phyloP scores from a whole-genome alignment of 345 rosid species.

The Viola odorata region DNA sequence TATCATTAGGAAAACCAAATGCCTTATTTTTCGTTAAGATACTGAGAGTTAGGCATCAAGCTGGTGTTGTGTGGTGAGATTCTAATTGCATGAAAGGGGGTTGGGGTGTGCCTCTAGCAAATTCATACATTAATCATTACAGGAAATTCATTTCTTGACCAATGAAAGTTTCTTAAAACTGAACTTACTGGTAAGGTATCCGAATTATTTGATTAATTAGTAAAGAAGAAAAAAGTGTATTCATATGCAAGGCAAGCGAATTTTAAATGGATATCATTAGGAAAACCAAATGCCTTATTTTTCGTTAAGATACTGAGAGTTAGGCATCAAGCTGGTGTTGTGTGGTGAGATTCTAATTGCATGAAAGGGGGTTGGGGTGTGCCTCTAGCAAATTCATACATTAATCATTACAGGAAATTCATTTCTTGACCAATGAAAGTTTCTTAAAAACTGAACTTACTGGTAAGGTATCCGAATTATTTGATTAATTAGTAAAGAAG shows the following conservation, averaged over 20 bases:
- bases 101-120: too few relatives aligned
- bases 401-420: background rate
- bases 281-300: conserved; percentile 14
- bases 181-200: too few relatives aligned
- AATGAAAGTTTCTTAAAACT: background rate
- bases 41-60: background rate
- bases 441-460: too few relatives aligned
- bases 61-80: background rate
- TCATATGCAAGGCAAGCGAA: conserved; percentile 65
- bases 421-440: background rate
- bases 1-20: conserved; percentile 17
- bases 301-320: background rate
- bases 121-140: background rate
- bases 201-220: too few relatives aligned
- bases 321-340: background rate
- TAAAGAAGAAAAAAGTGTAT: background rate
- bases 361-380: too few relatives aligned
- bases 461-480: too few relatives aligned
- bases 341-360: background rate
- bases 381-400: too few relatives aligned
- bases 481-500: too few relatives aligned
- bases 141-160: background rate
- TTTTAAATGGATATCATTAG: conserved; percentile 19
- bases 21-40: conserved; percentile 4
- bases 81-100: background rate